phyloP scores from a whole-genome alignment of 176 grass and related monocot species.

The Eragrostis nindensis region DNA sequence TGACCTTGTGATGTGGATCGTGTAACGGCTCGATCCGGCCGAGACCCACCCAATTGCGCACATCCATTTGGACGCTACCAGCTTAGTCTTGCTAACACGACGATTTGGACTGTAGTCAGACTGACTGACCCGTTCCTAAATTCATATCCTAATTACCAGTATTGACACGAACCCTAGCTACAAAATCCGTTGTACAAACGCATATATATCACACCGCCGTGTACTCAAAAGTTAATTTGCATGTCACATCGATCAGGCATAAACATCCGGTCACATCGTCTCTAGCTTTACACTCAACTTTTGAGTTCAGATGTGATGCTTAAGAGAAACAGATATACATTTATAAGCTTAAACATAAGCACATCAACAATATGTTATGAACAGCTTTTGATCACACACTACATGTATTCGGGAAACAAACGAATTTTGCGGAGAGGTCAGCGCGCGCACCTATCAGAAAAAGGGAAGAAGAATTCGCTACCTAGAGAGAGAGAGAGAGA shows the following conservation, averaged over 20 bases:
- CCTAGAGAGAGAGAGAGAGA: background rate
- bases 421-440: conserved; percentile 3
- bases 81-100: background rate
- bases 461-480: background rate
- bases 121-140: background rate
- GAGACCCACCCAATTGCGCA: background rate
- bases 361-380: background rate
- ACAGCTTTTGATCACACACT: background rate
- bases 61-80: background rate
- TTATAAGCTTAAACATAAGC: background rate
- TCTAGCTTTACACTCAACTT: background rate
- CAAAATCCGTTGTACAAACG: too few species aligned
- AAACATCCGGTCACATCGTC: background rate
- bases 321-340: background rate
- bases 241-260: conserved; percentile 13
- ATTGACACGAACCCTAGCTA: background rate
- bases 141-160: background rate
- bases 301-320: background rate
- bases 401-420: background rate
- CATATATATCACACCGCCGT: background rate
- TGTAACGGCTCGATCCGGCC: background rate
- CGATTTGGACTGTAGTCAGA: background rate
- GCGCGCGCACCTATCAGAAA: background rate
- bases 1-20: conserved; percentile 23
- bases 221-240: background rate